phyloP scores from a whole-genome alignment of 2,329 filamentous ascomycete species.

The Cladophialophora bantiana region DNA sequence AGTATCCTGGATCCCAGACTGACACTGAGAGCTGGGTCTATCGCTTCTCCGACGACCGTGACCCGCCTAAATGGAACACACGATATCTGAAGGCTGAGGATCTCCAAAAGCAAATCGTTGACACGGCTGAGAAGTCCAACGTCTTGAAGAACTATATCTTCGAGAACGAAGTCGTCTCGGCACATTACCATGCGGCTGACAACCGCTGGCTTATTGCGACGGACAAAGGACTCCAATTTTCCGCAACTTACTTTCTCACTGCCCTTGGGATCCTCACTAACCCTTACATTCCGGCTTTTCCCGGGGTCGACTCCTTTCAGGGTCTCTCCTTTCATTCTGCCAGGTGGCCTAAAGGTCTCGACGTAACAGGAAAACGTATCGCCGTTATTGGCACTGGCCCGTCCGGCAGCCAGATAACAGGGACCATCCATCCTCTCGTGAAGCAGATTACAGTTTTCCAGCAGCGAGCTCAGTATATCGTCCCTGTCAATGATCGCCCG shows the following conservation, averaged over 20 bases:
- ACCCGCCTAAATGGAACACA: slow-evolving; percentile 48
- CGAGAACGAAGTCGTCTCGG: slow-evolving; percentile 51
- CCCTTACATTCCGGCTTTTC: slow-evolving; percentile 66
- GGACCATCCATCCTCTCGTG: slow-evolving; percentile 63
- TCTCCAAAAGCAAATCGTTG: slow-evolving; percentile 55
- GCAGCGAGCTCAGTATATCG: slow-evolving; percentile 68
- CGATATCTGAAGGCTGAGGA: slow-evolving; percentile 48
- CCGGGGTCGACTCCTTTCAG: slow-evolving; percentile 64
- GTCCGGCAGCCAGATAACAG: slow-evolving; percentile 68
- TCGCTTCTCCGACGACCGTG: slow-evolving; percentile 53
- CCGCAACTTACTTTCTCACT: slow-evolving; percentile 53
- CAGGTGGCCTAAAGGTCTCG: slow-evolving; percentile 61
- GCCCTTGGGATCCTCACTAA: slow-evolving; percentile 62
- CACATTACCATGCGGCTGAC: slow-evolving; percentile 47
- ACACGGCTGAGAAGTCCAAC: slow-evolving; percentile 53
- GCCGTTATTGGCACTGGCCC: slow-evolving; percentile 71
- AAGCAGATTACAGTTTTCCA: slow-evolving; percentile 62
- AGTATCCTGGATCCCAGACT: slow-evolving; percentile 48
- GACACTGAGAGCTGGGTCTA: slow-evolving; percentile 57
- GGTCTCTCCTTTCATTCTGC: slow-evolving; percentile 66
- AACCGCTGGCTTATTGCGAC: slow-evolving; percentile 54
- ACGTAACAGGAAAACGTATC: slow-evolving; percentile 63
- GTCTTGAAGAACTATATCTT: slow-evolving; percentile 55
- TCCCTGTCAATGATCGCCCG: slow-evolving; percentile 63
- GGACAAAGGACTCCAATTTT: slow-evolving; percentile 49